phyloP scores from a whole-genome alignment of 2,329 filamentous ascomycete species.

The Penicillium hordei region DNA sequence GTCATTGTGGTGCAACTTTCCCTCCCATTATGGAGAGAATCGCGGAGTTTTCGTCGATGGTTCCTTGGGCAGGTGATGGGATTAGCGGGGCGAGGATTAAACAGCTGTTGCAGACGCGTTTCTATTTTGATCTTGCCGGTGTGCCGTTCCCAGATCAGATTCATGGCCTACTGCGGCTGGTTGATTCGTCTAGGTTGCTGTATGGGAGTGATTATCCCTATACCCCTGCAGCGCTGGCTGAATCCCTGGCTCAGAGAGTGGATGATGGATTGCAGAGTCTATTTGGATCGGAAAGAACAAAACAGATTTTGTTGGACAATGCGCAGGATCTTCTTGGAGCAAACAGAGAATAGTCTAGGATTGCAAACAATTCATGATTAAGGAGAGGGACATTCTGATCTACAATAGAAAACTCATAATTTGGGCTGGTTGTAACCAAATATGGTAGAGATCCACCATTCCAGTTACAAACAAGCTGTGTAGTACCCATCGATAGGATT shows the following conservation, averaged over 20 bases:
- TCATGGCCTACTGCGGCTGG: slow-evolving; percentile 48
- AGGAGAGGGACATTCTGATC: not conserved
- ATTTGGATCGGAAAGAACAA: slow-evolving; percentile 8
- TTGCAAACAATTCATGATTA: not conserved
- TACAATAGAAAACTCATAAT: not conserved
- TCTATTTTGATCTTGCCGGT: slow-evolving; percentile 56
- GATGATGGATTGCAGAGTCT: slow-evolving; percentile 33
- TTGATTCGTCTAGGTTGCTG: slow-evolving; percentile 46
- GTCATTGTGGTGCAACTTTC: slow-evolving; percentile 31
- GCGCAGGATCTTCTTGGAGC: slow-evolving; percentile 8
- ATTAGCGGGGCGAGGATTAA: slow-evolving; percentile 17
- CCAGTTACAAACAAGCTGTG: not conserved
- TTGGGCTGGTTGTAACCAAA: not conserved
- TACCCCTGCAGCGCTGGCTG: slow-evolving; percentile 37
- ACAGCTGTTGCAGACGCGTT: slow-evolving; percentile 34
- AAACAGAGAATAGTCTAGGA: not conserved
- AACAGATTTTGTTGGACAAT: slow-evolving; percentile 13
- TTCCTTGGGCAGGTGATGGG: not conserved
- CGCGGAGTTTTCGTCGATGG: slow-evolving; percentile 18
- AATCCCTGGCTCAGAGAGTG: slow-evolving; percentile 43
- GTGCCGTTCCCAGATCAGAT: slow-evolving; percentile 53
- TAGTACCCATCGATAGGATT: not conserved
- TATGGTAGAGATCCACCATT: not conserved
- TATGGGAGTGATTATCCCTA: slow-evolving; percentile 58
- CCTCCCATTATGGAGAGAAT: slow-evolving; percentile 31